Conservation (phyloP, 2,329 filamentous ascomycete genomes). For the Fusarium duplospermum region DNA sequence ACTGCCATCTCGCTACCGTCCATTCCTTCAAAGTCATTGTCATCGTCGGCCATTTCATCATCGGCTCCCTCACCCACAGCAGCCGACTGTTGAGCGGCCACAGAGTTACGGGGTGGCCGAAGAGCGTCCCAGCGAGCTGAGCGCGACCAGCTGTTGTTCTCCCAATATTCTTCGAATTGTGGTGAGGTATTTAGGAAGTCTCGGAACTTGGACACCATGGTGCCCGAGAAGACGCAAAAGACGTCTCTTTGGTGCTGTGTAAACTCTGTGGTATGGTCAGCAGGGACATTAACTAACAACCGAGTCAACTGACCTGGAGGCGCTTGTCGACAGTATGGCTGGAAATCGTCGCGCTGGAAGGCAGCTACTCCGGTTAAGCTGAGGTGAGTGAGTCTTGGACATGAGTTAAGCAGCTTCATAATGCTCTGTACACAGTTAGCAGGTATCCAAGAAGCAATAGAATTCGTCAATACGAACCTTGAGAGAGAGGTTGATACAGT, state of each 20-base stretch:
- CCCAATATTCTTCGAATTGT: conserved; percentile 59
- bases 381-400: conserved; percentile 91
- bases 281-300: background rate
- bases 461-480: conserved; percentile 66
- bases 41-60: conserved; percentile 58
- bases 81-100: conserved; percentile 7
- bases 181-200: conserved; percentile 76
- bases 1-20: conserved; percentile 55
- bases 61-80: conserved; percentile 51
- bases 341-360: conserved; percentile 87
- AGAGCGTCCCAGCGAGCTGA: conserved; percentile 7
- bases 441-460: background rate
- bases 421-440: conserved; percentile 75
- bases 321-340: conserved; percentile 86
- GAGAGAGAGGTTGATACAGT: conserved; percentile 87
- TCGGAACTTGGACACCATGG: conserved; percentile 81
- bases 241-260: conserved; percentile 94
- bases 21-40: conserved; percentile 57
- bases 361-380: conserved; percentile 94
- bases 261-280: conserved; percentile 73
- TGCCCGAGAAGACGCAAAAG: conserved; percentile 96
- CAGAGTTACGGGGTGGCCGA: conserved; percentile 19
- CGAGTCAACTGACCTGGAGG: conserved; percentile 70
- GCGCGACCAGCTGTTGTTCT: conserved; percentile 39
- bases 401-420: conserved; percentile 87